Base-by-base conservation (phyloP, 495 filamentous ascomycete genomes). In the Trichocladium uniseriatum region DNA sequence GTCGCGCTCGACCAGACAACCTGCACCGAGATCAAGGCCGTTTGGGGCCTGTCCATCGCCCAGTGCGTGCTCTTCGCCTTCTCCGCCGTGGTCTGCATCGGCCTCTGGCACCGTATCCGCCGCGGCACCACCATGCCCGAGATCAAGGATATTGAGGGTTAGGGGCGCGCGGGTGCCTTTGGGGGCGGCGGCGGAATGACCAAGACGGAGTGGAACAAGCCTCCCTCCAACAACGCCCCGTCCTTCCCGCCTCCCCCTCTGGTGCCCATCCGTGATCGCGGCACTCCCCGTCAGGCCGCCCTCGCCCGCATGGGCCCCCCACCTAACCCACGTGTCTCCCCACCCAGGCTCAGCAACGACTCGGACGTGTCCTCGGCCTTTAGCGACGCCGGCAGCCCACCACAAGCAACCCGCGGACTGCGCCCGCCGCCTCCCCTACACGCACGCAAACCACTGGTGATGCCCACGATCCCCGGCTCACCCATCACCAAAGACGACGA, bases 41-140 rank as follows among this genome's bases (percentile, higher is more conserved):
- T 90, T 52, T 95, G 89, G 91, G 91, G 89, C 15, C 65, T 95
- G 48, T 77, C 78, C 66, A 94, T 95, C 71, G 82, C 84, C 6
- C 72, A 91, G 29, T 91, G 83, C 63, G 79, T 90, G 21, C 66
- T 89, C 38, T 88, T 92, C 57, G 77, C 81, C 49, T 79, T 87
- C 46, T 80, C 80, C 5, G 57, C 70, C 28, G 63, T 82, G 9
- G 73, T 77, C 60, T 76, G 74, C 57, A 59, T 73, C 49, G 57
- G 52, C 35, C 55, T 65, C 28, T 65, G 62, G 62, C 51, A 58
- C 37, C 60, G 62, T 34, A 75, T 73, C 49, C 68, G 64, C 32
- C 59, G 63, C 22, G 53, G 60, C 24, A 59, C 54, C 40, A n/a
- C 43, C 5, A 19, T 21, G 27, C 27, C 42, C 20, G 51, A 48